Percentiles rank a stretch among this genome's conserved stretches.
Conservation (phyloP, 2,329 filamentous ascomycete genomes). For the Biscogniauxia mediterranea region DNA sequence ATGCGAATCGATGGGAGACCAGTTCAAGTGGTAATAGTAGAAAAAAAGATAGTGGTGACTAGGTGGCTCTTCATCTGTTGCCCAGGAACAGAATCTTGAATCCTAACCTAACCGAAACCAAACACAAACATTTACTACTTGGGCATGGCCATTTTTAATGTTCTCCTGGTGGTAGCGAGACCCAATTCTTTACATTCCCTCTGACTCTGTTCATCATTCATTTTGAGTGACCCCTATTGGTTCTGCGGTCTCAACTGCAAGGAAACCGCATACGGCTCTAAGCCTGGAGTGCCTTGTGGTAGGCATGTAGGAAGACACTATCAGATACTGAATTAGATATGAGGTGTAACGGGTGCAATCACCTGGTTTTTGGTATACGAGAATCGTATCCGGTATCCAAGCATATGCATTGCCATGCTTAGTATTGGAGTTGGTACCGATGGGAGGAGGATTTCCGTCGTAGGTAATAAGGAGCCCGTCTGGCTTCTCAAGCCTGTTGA, state of each 20-base stretch:
- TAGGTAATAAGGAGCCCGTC: too few relatives aligned
- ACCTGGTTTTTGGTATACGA: background rate
- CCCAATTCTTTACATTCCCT: background rate
- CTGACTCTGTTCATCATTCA: background rate
- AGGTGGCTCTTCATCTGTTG: background rate
- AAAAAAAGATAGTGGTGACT: background rate
- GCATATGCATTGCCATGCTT: background rate
- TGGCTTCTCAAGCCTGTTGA: too few relatives aligned
- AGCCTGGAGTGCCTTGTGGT: background rate
- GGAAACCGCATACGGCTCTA: background rate
- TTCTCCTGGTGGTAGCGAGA: background rate
- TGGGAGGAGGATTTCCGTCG: too few relatives aligned
- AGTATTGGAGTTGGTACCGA: background rate
- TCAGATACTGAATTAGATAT: background rate
- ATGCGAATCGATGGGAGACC: background rate
- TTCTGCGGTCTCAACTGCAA: background rate
- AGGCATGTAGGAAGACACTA: background rate
- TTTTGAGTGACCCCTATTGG: background rate
- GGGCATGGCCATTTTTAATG: background rate
- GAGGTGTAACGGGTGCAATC: background rate
- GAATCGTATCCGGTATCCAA: background rate
- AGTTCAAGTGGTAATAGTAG: background rate
- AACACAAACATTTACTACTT: background rate
- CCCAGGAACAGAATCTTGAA: background rate
- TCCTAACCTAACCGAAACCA: background rate